phyloP scores from a whole-genome alignment of 371 early-diverging fungal species.

The Syncephalis plumigaleata region DNA sequence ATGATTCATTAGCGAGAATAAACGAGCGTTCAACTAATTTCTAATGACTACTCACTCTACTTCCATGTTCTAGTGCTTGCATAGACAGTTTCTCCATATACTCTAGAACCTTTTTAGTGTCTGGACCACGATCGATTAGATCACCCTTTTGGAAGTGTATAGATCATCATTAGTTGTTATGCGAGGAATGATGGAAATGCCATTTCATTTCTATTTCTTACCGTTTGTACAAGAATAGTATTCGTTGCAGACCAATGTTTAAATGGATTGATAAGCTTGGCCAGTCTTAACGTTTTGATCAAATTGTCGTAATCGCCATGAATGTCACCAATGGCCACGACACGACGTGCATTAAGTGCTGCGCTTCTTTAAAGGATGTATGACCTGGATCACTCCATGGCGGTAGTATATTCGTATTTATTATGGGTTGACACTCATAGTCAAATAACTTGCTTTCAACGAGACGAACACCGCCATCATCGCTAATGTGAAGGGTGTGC shows the following conservation, averaged over 20 bases:
- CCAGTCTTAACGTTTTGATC: conserved; percentile 30
- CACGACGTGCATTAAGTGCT: conserved; percentile 10
- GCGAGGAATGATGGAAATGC: no score
- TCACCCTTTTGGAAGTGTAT: conserved; percentile 34
- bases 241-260: conserved; percentile 29
- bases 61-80: conserved; percentile 36
- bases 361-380: no score
- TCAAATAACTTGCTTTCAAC: no score
- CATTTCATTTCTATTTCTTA: no score
- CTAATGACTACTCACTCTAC: conserved; percentile 11
- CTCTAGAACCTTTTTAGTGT: conserved; percentile 43
- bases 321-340: conserved; percentile 58
- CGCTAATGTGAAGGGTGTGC: no score
- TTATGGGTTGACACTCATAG: no score
- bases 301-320: conserved; percentile 50
- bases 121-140: conserved; percentile 48
- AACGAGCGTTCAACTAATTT: no score
- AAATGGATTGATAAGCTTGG: conserved; percentile 31
- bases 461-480: no score
- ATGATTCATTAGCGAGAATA: no score
- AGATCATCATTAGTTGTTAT: no score
- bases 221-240: conserved; percentile 9
- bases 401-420: no score
- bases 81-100: conserved; percentile 27
- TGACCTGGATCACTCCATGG: no score